Evolutionary conservation across 2,329 filamentous ascomycete species (phyloP).

Genomic region (Neonectria neomacrospora): DNA sequence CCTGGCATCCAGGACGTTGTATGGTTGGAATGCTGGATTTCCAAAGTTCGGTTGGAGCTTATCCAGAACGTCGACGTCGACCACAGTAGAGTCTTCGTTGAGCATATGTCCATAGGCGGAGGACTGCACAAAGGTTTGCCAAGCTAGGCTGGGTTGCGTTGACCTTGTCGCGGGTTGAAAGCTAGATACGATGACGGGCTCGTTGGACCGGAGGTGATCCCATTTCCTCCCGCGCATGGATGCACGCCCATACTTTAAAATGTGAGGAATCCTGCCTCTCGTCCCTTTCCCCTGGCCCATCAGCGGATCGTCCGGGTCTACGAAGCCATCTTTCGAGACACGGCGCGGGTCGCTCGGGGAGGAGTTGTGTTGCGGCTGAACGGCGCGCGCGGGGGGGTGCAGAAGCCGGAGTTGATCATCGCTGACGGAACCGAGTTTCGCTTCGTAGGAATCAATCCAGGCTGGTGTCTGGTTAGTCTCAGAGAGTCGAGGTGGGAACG

Average conservation of each 20-base stretch:
- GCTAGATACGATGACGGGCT: conserved; percentile 68
- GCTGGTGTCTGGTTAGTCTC: conserved; percentile 47
- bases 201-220: conserved; percentile 68
- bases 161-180: conserved; percentile 53
- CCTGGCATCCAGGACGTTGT: conserved; percentile 44
- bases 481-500: not conserved
- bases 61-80: conserved; percentile 58
- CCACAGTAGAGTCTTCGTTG: conserved; percentile 60
- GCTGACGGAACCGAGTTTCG: conserved; percentile 51
- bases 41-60: conserved; percentile 62
- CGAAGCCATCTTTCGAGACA: conserved; percentile 61
- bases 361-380: conserved; percentile 56
- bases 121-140: conserved; percentile 65
- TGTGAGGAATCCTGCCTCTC: conserved; percentile 55
- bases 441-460: conserved; percentile 63
- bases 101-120: conserved; percentile 61
- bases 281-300: conserved; percentile 49
- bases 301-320: conserved; percentile 54
- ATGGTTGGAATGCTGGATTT: conserved; percentile 48
- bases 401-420: conserved; percentile 55
- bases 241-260: conserved; percentile 61
- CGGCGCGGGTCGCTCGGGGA: conserved; percentile 54
- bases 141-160: conserved; percentile 56
- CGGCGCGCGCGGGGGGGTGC: conserved; percentile 52
- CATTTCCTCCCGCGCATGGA: conserved; percentile 62